A percentile compares a stretch with the other conserved stretches of the same genome.
Conservation (phyloP, 2,329 filamentous ascomycete species). For the Lecanicillium sp. region DNA sequence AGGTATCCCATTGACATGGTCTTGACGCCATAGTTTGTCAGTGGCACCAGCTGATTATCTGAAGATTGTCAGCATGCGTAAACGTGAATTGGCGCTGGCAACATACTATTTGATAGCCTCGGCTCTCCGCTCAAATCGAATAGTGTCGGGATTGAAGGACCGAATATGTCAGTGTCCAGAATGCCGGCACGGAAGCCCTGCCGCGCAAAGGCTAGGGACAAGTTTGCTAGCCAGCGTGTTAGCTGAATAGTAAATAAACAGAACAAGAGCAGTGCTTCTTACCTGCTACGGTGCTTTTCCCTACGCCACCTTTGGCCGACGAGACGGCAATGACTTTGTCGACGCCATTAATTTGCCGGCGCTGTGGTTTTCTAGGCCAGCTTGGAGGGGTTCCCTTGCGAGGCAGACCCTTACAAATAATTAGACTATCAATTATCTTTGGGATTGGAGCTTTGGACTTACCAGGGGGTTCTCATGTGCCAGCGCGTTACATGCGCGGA, state of each 20-base stretch:
- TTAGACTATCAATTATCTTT: neutral
- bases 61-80: slow-evolving; percentile 8
- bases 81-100: neutral
- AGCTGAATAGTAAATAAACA: neutral
- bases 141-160: slow-evolving; percentile 86
- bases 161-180: slow-evolving; percentile 93
- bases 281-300: slow-evolving; percentile 91
- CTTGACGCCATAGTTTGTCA: slow-evolving; percentile 92
- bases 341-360: slow-evolving; percentile 74
- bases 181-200: slow-evolving; percentile 78
- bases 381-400: slow-evolving; percentile 53
- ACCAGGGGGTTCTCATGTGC: slow-evolving; percentile 85
- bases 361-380: slow-evolving; percentile 70
- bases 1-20: slow-evolving; percentile 99
- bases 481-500: slow-evolving; percentile 22
- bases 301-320: slow-evolving; percentile 95
- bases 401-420: slow-evolving; percentile 63
- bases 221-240: slow-evolving; percentile 49
- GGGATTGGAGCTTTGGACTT: slow-evolving; percentile 16
- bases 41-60: slow-evolving; percentile 76
- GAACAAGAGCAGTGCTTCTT: slow-evolving; percentile 9
- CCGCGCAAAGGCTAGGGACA: slow-evolving; percentile 79
- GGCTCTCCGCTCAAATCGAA: slow-evolving; percentile 77
- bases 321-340: slow-evolving; percentile 93
- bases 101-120: slow-evolving; percentile 61